Conservation (phyloP, 2,329 filamentous ascomycete genomes). For the Venturia carpophila region DNA sequence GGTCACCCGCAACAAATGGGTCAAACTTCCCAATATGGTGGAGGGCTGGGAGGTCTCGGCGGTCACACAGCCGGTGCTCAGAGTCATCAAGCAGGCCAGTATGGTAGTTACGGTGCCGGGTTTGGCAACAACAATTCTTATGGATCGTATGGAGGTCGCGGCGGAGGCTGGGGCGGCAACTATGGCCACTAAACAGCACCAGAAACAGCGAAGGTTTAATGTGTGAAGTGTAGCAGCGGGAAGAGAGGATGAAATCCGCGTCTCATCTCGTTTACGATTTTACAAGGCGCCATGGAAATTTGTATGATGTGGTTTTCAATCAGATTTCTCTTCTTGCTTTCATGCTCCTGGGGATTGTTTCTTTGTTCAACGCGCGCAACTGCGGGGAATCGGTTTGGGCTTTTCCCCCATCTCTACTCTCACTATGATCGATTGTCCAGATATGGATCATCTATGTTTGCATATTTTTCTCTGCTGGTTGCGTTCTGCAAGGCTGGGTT, state of each 20-base stretch:
- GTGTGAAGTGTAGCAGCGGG: background rate
- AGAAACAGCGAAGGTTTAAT: background rate
- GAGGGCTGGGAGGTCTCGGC: constrained; percentile 19
- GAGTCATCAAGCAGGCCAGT: constrained; percentile 19
- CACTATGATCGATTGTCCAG: constrained; percentile 6
- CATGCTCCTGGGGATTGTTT: constrained; percentile 5
- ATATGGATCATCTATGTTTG: background rate
- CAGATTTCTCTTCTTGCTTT: constrained; percentile 5
- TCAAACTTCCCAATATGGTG: constrained; percentile 18
- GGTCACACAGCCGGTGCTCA: constrained; percentile 18
- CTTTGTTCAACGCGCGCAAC: background rate
- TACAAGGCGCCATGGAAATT: constrained; percentile 11
- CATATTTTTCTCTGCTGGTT: background rate
- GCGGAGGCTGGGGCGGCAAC: constrained; percentile 20
- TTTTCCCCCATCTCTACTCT: background rate
- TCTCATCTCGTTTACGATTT: background rate
- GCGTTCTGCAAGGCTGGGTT: background rate
- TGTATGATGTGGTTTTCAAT: constrained; percentile 13
- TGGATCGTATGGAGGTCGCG: constrained; percentile 18
- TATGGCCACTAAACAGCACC: constrained; percentile 17
- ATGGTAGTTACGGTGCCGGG: constrained; percentile 20
- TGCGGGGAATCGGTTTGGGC: background rate
- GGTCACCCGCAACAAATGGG: constrained; percentile 38
- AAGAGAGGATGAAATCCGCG: background rate
- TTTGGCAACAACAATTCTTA: constrained; percentile 18